Conservation (phyloP, 129 eudicot species). For the Pulicaria dysenterica region DNA sequence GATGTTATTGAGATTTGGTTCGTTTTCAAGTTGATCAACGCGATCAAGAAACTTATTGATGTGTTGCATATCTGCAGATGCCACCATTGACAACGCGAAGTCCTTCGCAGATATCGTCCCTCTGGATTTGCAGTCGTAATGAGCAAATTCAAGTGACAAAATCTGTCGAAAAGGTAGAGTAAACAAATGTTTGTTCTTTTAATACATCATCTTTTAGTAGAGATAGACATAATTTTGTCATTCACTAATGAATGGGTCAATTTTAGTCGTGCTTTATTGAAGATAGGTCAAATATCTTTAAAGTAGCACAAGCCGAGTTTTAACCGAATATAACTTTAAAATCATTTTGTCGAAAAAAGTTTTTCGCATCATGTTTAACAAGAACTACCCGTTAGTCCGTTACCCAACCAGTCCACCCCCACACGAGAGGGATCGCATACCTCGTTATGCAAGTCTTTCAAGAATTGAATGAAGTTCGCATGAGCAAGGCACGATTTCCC, state of each 20-base stretch:
- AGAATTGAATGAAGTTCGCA: conserved; percentile 67
- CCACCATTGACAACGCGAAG: conserved; percentile 90
- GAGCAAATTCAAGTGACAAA: conserved; percentile 73
- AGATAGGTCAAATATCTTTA: background rate
- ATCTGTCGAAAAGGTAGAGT: conserved; percentile 45
- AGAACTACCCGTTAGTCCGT: background rate
- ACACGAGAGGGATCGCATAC: conserved; percentile 30
- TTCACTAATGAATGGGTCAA: background rate
- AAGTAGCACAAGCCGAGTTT: background rate
- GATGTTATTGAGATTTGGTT: conserved; percentile 51
- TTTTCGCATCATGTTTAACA: no score
- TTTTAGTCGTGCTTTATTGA: background rate
- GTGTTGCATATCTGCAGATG: conserved; percentile 84
- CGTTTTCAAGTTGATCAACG: conserved; percentile 53
- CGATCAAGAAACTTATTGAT: conserved; percentile 73
- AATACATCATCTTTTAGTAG: background rate
- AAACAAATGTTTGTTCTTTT: background rate
- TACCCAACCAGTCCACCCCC: background rate
- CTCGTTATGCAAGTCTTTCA: conserved; percentile 79
- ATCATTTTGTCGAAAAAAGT: no score
- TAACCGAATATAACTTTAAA: no score
- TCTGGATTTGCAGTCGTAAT: conserved; percentile 72
- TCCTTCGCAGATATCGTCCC: conserved; percentile 89
- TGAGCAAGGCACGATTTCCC: conserved; percentile 62
- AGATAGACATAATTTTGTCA: background rate